Evolutionary conservation across 2,329 filamentous ascomycete species (phyloP).

Genomic region (Cladophialophora immunda): DNA sequence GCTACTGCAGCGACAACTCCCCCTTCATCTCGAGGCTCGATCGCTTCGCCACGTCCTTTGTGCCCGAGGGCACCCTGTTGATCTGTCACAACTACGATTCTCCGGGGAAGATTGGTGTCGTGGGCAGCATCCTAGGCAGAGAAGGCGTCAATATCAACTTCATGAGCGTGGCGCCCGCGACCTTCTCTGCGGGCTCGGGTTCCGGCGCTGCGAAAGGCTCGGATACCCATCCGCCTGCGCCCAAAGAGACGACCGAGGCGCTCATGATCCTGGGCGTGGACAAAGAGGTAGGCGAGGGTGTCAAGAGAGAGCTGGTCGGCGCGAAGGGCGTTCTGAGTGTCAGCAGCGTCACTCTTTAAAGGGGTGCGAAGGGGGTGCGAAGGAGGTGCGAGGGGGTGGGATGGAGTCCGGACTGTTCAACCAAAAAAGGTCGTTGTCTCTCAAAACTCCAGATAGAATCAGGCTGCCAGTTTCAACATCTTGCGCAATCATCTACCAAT

Average conservation of each 20-base stretch:
- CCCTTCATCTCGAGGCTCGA: slow-evolving; percentile 75
- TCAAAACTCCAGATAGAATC: neutral
- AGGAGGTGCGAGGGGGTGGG: too few relatives aligned
- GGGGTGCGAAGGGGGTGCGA: too few relatives aligned
- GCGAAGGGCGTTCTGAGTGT: slow-evolving; percentile 63
- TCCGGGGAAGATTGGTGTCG: slow-evolving; percentile 82
- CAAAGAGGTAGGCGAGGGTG: slow-evolving; percentile 67
- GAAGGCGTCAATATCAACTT: slow-evolving; percentile 80
- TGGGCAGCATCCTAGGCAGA: slow-evolving; percentile 74
- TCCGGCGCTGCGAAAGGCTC: slow-evolving; percentile 41
- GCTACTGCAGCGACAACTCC: slow-evolving; percentile 49
- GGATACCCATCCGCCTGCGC: slow-evolving; percentile 31
- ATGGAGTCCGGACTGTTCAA: slow-evolving; percentile 3
- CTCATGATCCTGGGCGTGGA: slow-evolving; percentile 84
- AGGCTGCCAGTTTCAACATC: neutral
- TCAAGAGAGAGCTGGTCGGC: slow-evolving; percentile 59
- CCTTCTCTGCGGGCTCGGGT: slow-evolving; percentile 28
- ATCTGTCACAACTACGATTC: slow-evolving; percentile 83
- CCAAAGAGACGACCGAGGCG: slow-evolving; percentile 63
- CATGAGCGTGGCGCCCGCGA: slow-evolving; percentile 73
- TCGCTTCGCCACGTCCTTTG: slow-evolving; percentile 76
- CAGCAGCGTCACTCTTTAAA: slow-evolving; percentile 59
- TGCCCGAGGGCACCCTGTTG: slow-evolving; percentile 76
- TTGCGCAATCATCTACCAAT: neutral
- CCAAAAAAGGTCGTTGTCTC: neutral